Evolutionary conservation across 2,329 filamentous ascomycete species (phyloP).

Genomic region (Pseudogymnoascus sp.): DNA sequence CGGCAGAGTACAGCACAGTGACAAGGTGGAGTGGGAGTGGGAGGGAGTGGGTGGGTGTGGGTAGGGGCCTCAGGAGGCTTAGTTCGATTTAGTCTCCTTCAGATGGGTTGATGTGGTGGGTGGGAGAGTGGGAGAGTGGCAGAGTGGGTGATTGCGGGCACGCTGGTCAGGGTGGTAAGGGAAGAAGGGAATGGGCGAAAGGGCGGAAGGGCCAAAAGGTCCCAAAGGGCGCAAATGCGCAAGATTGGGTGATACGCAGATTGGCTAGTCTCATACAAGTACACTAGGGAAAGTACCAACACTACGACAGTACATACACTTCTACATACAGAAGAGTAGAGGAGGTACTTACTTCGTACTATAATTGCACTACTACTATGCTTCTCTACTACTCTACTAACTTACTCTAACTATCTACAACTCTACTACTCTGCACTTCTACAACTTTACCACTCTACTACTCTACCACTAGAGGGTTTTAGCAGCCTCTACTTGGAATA

Average conservation of each 20-base stretch:
- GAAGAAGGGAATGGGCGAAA: not conserved
- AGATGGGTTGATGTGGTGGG: not conserved
- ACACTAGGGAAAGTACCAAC: not conserved
- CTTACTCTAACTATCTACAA: not conserved
- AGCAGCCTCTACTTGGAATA: not conserved
- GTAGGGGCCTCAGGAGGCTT: conserved; percentile 4
- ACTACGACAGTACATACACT: not conserved
- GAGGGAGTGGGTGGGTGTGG: not conserved
- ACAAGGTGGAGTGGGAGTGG: not conserved
- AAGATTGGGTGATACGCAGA: conserved; percentile 7
- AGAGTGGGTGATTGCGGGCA: conserved; percentile 5
- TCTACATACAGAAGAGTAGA: not conserved
- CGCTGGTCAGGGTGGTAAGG: not conserved
- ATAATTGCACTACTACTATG: not conserved
- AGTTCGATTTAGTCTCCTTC: conserved; percentile 6
- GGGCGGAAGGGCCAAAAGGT: not conserved
- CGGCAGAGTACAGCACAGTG: conserved; percentile 6
- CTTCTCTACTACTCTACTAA: not conserved
- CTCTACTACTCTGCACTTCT: not conserved
- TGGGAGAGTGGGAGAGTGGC: no score
- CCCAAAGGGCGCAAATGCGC: not conserved
- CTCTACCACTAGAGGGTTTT: no score
- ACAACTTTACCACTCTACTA: not conserved
- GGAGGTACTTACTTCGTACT: not conserved
- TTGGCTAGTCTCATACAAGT: conserved; percentile 4